phyloP scores from a whole-genome alignment of 2,329 filamentous ascomycete genomes.

The Metarhizium brunneum region DNA sequence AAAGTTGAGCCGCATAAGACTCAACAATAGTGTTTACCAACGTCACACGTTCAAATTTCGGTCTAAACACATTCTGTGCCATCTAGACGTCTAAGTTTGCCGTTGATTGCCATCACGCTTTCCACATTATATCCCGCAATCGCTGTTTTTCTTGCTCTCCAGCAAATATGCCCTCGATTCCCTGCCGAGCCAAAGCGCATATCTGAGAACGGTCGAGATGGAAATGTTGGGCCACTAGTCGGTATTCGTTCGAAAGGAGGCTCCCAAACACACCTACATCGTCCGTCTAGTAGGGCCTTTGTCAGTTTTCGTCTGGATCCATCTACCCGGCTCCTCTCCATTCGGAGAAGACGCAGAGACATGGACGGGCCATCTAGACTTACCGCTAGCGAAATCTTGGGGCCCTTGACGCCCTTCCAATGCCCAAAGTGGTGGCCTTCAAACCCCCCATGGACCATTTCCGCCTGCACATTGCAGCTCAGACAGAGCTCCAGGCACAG shows the following conservation, averaged over 20 bases:
- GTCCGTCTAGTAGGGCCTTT: conserved; percentile 50
- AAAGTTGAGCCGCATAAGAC: background rate
- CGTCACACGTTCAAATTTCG: background rate
- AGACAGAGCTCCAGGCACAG: conserved; percentile 69
- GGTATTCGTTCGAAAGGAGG: conserved; percentile 67
- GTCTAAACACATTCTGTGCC: background rate
- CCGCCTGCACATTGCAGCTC: conserved; percentile 71
- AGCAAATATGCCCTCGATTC: conserved; percentile 58
- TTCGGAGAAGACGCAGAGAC: background rate
- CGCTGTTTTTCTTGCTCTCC: conserved; percentile 51
- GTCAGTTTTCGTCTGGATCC: background rate
- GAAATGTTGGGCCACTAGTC: conserved; percentile 64
- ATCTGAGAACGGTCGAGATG: conserved; percentile 36
- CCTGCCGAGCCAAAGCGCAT: conserved; percentile 47
- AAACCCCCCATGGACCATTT: conserved; percentile 58
- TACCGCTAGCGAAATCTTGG: conserved; percentile 59
- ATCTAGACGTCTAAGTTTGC: background rate
- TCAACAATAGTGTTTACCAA: too few relatives aligned
- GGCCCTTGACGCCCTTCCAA: conserved; percentile 53
- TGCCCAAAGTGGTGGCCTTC: conserved; percentile 68
- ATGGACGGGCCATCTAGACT: conserved; percentile 25
- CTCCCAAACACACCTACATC: conserved; percentile 78
- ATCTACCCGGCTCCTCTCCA: background rate
- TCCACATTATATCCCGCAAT: conserved; percentile 42
- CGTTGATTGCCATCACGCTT: conserved; percentile 2